Evolutionary conservation across 1,284 basidiomycete species (phyloP), one percentile per base, ranked within the genome.

Genomic region (Apiotrichum gamsii): DNA sequence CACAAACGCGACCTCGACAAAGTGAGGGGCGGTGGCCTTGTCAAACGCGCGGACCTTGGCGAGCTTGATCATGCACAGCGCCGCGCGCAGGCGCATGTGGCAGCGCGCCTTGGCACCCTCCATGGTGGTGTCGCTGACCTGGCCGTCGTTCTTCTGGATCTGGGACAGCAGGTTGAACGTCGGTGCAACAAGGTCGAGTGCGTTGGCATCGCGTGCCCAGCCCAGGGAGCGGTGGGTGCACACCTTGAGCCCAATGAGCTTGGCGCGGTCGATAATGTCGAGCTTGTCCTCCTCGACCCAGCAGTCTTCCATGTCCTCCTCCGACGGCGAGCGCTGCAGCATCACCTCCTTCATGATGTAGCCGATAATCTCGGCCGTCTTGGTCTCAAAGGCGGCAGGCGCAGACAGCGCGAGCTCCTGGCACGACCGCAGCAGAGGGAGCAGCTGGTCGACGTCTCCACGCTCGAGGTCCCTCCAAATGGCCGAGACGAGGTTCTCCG

Each of bases 41-140:
- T 81, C 78, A 64, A 82, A 93, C 0, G 62, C 65, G 16, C 78
- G 74, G 13, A 83, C 75, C 0, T 82, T 78, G 0, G 85, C 82
- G 9, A 99, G 75, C 66, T 91, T 90, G 35, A 96, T 71, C 39
- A 97, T 65, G 1, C 86, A 89, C 9, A 83, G 72, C 0, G 86
- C 84, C 0, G 91, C 89, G 59, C 87, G 82, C 23, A 95, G 71
- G 16, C 93, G 80, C 71, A 97, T 57, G 29, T 76, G 72, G 13
- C 65, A 62, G 5, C 60, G 54, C 1, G 62, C 58, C 19, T 38
- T 44, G 4, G 63, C 65, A n/a, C 67, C 80, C 58, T 90, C 87
- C 3, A 69, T 60, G 1, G 76, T 75, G 37, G 81, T 75, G n/a
- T 75, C 76, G 21, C 72, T 76, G 52, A 87, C 75, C 10, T 80